A percentile compares a stretch with the other conserved stretches of the same genome.
phyloP scores from a whole-genome alignment of 768 basidiomycete genomes.

The Mycena alexandri region DNA sequence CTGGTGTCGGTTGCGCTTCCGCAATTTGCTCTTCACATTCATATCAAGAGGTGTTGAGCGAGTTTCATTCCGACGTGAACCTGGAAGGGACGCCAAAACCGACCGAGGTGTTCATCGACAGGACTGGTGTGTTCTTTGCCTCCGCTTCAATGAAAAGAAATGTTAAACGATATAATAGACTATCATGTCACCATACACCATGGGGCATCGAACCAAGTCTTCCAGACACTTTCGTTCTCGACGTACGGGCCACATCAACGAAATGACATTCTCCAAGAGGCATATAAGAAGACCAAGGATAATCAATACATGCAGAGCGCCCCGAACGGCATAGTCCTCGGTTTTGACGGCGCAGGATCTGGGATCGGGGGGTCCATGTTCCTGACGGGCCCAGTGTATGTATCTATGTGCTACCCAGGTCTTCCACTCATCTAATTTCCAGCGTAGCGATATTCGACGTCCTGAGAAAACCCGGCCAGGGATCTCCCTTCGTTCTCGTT shows the following conservation, averaged over 20 bases:
- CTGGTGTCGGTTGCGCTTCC: too few species aligned
- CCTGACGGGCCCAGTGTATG: conserved; percentile 61
- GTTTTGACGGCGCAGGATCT: conserved; percentile 66
- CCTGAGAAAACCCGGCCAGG: conserved; percentile 55
- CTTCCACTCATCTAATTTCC: conserved; percentile 17
- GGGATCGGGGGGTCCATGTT: too few species aligned
- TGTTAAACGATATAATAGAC: conserved; percentile 62
- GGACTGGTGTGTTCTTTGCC: conserved; percentile 55
- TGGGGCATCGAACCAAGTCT: conserved; percentile 55
- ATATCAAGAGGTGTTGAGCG: conserved; percentile 63
- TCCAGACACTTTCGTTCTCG: conserved; percentile 91
- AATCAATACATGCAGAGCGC: conserved; percentile 84
- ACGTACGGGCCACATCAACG: conserved; percentile 93
- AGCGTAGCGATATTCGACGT: conserved; percentile 91
- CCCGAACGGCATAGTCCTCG: conserved; percentile 82
- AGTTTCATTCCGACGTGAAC: conserved; percentile 65
- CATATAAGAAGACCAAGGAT: conserved; percentile 84
- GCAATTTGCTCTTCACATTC: conserved; percentile 75
- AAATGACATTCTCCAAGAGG: conserved; percentile 77
- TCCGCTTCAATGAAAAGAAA: neutral
- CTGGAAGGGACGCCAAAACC: conserved; percentile 59
- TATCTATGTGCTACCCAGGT: conserved; percentile 11
- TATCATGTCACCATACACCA: conserved; percentile 90
- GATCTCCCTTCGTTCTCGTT: conserved; percentile 74
- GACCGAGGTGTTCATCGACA: conserved; percentile 63